These are phyloP conservation scores for Geranomyces variabilis DNA, from an alignment of 192 early-diverging fungal species.

Conservation along the genomic window DNA sequence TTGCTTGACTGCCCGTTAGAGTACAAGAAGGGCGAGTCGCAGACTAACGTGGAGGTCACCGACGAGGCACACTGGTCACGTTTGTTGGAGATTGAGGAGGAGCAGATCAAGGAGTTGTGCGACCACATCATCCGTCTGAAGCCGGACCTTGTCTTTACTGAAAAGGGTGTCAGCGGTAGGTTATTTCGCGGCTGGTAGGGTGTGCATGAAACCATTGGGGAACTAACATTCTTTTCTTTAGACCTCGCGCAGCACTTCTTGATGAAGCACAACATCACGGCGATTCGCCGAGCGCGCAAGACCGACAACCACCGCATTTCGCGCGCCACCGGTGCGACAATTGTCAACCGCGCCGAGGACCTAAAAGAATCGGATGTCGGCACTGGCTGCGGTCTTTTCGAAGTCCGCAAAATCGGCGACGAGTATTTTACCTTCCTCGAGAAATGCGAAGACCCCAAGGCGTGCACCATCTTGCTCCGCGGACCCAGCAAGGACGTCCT, in stretches of 20 bases:
- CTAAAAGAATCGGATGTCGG: constrained; percentile 96
- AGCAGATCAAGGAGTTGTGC: constrained; percentile 96
- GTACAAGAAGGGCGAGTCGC: constrained; percentile 99
- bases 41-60: constrained; percentile 97
- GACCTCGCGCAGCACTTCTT: constrained; percentile 99
- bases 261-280: constrained; percentile 96
- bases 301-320: constrained; percentile 99
- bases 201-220: too few relatives aligned
- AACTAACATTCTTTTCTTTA: constrained; percentile 17
- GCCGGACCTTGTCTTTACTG: constrained; percentile 97
- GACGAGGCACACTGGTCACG: constrained; percentile 97
- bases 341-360: constrained; percentile 96
- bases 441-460: constrained; percentile 94
- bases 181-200: neutral
- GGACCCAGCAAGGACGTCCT: constrained; percentile 98
- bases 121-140: constrained; percentile 95
- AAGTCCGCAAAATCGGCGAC: constrained; percentile 97
- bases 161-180: constrained; percentile 94
- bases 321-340: constrained; percentile 94
- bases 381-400: constrained; percentile 90
- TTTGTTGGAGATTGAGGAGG: constrained; percentile 97
- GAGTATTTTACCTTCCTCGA: constrained; percentile 98
- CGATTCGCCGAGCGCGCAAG: constrained; percentile 96
- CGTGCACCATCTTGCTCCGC: constrained; percentile 95
- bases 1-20: constrained; percentile 98